Percentiles rank a stretch among this genome's conserved stretches.
These are phyloP conservation scores for Rheum nobile DNA, from an alignment of 148 eudicot species.

Conservation along the genomic window DNA sequence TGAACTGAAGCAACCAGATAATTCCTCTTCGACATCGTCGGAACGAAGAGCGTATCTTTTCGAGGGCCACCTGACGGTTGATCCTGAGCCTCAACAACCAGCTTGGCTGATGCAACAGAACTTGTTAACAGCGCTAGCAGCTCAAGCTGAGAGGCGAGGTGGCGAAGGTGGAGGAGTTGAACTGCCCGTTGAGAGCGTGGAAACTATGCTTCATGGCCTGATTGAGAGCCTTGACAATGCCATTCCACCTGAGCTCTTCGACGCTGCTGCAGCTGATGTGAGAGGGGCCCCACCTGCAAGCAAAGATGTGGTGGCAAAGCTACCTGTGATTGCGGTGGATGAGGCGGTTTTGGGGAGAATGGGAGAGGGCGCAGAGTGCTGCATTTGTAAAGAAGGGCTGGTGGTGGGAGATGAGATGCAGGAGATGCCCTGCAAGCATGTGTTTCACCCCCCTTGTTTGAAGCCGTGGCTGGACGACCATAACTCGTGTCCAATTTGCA, in stretches of 20 bases:
- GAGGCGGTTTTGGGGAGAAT: conserved; percentile 36
- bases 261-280: conserved; percentile 15
- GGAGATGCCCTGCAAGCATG: conserved; percentile 83
- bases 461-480: conserved; percentile 98
- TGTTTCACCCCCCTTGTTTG: conserved; percentile 80
- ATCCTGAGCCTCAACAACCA: conserved; percentile 82
- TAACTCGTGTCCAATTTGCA: conserved; percentile 88
- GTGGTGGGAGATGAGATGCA: conserved; percentile 69
- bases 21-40: not conserved
- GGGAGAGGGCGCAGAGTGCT: conserved; percentile 70
- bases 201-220: conserved; percentile 35
- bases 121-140: conserved; percentile 40
- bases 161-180: conserved; percentile 15
- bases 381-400: conserved; percentile 75
- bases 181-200: conserved; percentile 11
- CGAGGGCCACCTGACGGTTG: conserved; percentile 93
- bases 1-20: conserved; percentile 35
- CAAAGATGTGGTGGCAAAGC: conserved; percentile 69
- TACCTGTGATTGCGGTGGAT: conserved; percentile 56
- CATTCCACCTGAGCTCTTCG: conserved; percentile 30
- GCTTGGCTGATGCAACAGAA: conserved; percentile 67
- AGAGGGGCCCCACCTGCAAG: conserved; percentile 79
- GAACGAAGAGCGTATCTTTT: conserved; percentile 47
- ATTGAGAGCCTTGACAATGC: conserved; percentile 45
- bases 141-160: conserved; percentile 23